Percentiles rank a stretch among this genome's conserved stretches.
These are phyloP conservation scores for Xylaria sp. DNA, from an alignment of 2,329 filamentous ascomycete species.

Conservation along the genomic window DNA sequence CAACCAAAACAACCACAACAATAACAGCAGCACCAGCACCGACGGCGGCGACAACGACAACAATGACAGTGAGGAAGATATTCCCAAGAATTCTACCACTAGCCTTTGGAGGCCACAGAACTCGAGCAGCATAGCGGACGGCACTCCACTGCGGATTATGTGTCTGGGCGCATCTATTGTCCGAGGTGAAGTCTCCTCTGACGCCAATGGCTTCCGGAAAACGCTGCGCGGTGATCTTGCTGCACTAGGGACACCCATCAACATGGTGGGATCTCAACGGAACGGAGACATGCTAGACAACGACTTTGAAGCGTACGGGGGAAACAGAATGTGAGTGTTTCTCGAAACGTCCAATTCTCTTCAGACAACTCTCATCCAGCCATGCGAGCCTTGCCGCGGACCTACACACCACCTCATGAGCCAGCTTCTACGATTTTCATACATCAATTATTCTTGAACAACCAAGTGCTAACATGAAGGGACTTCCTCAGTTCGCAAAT, in stretches of 20 bases:
- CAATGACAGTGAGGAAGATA: constrained; percentile 16
- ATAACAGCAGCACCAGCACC: background rate
- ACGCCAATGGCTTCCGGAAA: constrained; percentile 36
- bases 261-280: constrained; percentile 43
- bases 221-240: constrained; percentile 38
- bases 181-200: constrained; percentile 37
- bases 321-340: constrained; percentile 23
- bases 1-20: background rate
- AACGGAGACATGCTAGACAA: constrained; percentile 43
- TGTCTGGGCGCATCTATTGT: constrained; percentile 40
- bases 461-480: background rate
- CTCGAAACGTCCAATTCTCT: background rate
- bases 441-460: background rate
- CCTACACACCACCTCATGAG: background rate
- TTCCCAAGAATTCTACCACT: constrained; percentile 5
- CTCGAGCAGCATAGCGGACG: constrained; percentile 35
- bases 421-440: too few species aligned
- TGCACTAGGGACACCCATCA: constrained; percentile 31
- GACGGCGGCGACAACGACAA: background rate
- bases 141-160: constrained; percentile 41
- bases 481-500: constrained; percentile 39
- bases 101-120: constrained; percentile 33
- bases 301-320: constrained; percentile 43
- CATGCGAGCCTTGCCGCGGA: background rate
- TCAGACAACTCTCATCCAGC: background rate